Conservation (phyloP, 1,284 basidiomycete genomes). For the Marasmius tenuissimus region DNA sequence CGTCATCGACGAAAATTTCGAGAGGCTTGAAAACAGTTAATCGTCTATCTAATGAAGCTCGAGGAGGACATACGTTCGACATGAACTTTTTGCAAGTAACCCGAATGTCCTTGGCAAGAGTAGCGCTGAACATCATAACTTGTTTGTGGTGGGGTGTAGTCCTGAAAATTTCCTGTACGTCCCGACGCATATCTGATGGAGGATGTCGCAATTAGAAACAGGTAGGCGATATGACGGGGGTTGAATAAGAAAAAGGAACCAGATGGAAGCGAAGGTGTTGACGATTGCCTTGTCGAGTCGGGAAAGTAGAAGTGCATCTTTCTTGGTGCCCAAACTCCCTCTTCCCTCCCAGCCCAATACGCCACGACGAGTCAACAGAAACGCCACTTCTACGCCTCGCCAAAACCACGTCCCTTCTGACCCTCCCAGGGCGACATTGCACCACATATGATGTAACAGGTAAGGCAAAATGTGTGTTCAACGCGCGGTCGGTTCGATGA, state of each 20-base stretch:
- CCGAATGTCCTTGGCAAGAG: conserved; percentile 95
- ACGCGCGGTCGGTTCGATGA: conserved; percentile 18
- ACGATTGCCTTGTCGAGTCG: background rate
- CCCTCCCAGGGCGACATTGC: background rate
- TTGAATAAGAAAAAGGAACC: conserved; percentile 48
- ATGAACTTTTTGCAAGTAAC: conserved; percentile 99
- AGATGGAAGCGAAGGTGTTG: conserved; percentile 23
- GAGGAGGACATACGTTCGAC: conserved; percentile 79
- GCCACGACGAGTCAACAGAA: background rate
- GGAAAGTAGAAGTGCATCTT: background rate
- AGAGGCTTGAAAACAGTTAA: conserved; percentile 68
- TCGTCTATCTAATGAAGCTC: conserved; percentile 5
- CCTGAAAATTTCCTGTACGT: conserved; percentile 99
- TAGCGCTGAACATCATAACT: conserved; percentile 99
- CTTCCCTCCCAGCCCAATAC: background rate
- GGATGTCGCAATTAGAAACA: conserved; percentile 70
- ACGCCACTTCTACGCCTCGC: background rate
- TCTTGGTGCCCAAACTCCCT: background rate
- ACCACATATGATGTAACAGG: background rate
- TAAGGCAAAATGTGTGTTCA: conserved; percentile 23
- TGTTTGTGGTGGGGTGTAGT: conserved; percentile 99
- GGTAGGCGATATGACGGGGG: conserved; percentile 32
- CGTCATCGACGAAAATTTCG: conserved; percentile 99
- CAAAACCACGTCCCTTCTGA: background rate
- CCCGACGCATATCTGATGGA: conserved; percentile 97